Conservation (phyloP, 2,329 filamentous ascomycete species). For the Pezicula rhizophila region DNA sequence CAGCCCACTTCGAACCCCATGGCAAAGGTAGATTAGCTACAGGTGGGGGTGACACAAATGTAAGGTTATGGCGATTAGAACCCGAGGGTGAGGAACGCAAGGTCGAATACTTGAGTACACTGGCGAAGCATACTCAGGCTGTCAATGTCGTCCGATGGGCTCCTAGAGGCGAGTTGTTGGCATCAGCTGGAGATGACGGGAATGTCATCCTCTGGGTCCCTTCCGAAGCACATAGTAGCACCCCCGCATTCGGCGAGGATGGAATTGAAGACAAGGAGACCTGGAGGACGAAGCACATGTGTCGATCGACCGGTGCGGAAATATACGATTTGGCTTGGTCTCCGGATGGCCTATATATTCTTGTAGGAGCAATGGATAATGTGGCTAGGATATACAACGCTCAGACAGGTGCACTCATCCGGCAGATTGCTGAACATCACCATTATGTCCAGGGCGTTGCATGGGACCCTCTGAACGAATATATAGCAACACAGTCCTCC, state of each 20-base stretch:
- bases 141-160: constrained; percentile 98
- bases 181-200: constrained; percentile 93
- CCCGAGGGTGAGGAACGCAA: constrained; percentile 77
- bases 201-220: constrained; percentile 97
- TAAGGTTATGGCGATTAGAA: constrained; percentile 93
- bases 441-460: constrained; percentile 98
- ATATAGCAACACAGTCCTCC: constrained; percentile 95
- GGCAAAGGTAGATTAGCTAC: constrained; percentile 90
- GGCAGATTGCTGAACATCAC: constrained; percentile 94
- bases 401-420: constrained; percentile 74
- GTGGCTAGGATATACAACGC: constrained; percentile 95
- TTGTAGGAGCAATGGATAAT: constrained; percentile 97
- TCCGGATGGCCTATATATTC: constrained; percentile 92
- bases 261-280: constrained; percentile 88
- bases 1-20: constrained; percentile 89
- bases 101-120: constrained; percentile 85
- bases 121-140: constrained; percentile 90
- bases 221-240: constrained; percentile 63
- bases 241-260: constrained; percentile 70
- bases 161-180: constrained; percentile 87
- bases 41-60: constrained; percentile 92
- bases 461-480: constrained; percentile 98
- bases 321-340: constrained; percentile 99
- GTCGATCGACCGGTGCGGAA: constrained; percentile 85
- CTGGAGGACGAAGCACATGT: constrained; percentile 98